Evolutionary conservation across 768 basidiomycete genomes (phyloP).

Genomic region (Ephemerocybe angulata): DNA sequence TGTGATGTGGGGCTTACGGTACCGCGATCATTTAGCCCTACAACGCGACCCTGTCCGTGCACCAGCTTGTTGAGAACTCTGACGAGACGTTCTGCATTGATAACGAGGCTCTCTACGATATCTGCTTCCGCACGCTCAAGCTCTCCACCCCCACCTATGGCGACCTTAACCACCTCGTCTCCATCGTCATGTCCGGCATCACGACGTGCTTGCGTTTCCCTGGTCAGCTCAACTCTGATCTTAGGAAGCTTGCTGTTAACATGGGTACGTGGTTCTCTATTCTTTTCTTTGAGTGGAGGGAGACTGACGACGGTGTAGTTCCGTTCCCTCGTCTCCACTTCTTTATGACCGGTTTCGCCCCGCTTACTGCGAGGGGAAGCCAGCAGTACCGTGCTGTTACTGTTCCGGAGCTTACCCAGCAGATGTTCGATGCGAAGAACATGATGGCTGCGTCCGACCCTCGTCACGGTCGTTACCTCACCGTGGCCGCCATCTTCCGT

Average conservation of each 20-base stretch:
- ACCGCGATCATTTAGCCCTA: conserved; percentile 69
- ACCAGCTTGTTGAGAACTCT: conserved; percentile 99
- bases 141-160: conserved; percentile 94
- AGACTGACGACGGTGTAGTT: conserved; percentile 47
- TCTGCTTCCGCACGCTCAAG: conserved; percentile 98
- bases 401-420: conserved; percentile 95
- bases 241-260: conserved; percentile 98
- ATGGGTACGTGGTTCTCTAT: conserved; percentile 65
- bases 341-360: conserved; percentile 97
- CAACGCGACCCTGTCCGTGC: conserved; percentile 97
- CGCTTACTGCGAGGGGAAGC: conserved; percentile 89
- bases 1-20: background rate
- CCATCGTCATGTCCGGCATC: conserved; percentile 97
- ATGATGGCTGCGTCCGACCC: conserved; percentile 99
- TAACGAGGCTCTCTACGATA: conserved; percentile 98
- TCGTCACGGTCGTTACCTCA: conserved; percentile 94
- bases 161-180: conserved; percentile 97
- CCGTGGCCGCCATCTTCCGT: conserved; percentile 97
- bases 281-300: background rate
- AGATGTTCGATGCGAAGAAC: conserved; percentile 99
- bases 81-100: conserved; percentile 99
- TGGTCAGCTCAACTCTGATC: conserved; percentile 98
- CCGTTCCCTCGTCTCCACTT: conserved; percentile 99
- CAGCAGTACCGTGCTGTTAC: conserved; percentile 96
- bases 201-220: conserved; percentile 99